These are phyloP conservation scores for Prunus yedoensis DNA, from an alignment of 331 rosid genomes.

Conservation along the genomic window DNA sequence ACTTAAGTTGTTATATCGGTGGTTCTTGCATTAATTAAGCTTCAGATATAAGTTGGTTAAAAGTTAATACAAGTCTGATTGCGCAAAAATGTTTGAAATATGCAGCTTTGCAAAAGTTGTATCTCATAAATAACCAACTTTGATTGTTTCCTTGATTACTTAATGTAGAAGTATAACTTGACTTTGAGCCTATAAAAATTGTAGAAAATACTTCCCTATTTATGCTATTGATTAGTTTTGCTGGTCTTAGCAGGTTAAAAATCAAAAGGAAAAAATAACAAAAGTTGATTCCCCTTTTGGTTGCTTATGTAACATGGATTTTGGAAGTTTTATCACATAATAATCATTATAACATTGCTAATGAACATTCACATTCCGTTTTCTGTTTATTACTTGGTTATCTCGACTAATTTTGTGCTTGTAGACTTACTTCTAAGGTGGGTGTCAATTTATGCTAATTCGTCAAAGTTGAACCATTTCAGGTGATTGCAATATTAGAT, in stretches of 20 bases:
- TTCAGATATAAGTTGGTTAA: neutral
- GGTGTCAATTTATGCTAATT: constrained; percentile 18
- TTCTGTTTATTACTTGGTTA: constrained; percentile 8
- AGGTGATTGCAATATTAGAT: constrained; percentile 89
- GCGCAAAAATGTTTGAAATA: neutral
- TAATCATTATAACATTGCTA: neutral
- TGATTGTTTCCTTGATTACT: neutral
- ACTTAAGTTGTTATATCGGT: neutral
- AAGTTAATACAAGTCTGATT: neutral
- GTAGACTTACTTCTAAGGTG: neutral
- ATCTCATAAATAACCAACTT: neutral
- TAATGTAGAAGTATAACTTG: neutral
- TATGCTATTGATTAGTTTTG: neutral
- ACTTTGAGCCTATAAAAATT: neutral
- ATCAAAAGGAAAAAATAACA: neutral
- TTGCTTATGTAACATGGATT: neutral
- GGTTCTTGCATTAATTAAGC: neutral
- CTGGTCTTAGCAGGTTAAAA: neutral
- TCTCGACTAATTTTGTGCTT: neutral
- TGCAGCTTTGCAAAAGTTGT: neutral
- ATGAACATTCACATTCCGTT: neutral
- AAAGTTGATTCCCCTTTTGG: neutral
- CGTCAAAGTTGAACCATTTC: constrained; percentile 27
- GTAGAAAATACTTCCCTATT: neutral
- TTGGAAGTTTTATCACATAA: neutral